Conservation (phyloP, 495 filamentous ascomycete genomes). For the Pyrenula aspistea region DNA sequence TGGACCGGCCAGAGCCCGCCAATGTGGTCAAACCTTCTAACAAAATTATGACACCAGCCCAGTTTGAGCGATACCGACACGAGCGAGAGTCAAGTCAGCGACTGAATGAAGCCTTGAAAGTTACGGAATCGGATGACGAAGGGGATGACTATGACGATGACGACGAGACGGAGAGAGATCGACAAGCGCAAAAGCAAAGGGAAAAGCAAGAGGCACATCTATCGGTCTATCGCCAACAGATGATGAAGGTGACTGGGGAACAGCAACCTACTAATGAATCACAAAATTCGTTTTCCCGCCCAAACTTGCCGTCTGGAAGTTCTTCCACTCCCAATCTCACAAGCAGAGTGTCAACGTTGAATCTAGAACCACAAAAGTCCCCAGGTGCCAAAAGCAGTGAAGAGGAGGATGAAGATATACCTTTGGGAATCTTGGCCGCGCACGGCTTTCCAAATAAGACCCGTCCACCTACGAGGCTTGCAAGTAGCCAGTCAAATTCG, state of each 20-base stretch:
- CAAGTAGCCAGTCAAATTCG: slow-evolving; percentile 47
- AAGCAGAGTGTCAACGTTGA: slow-evolving; percentile 18
- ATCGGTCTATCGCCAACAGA: slow-evolving; percentile 82
- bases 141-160: slow-evolving; percentile 59
- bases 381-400: slow-evolving; percentile 35
- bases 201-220: slow-evolving; percentile 86
- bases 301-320: slow-evolving; percentile 26
- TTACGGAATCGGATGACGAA: slow-evolving; percentile 31
- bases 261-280: slow-evolving; percentile 29
- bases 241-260: slow-evolving; percentile 93
- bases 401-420: slow-evolving; percentile 75
- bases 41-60: slow-evolving; percentile 81
- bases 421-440: slow-evolving; percentile 75
- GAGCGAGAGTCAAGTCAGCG: slow-evolving; percentile 44
- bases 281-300: slow-evolving; percentile 19
- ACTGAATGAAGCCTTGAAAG: background rate
- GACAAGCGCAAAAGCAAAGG: slow-evolving; percentile 60
- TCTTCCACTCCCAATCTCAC: slow-evolving; percentile 32
- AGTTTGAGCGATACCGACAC: slow-evolving; percentile 73
- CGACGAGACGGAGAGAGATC: slow-evolving; percentile 67
- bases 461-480: slow-evolving; percentile 62
- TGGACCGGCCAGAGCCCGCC: slow-evolving; percentile 2
- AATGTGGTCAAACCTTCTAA: slow-evolving; percentile 22
- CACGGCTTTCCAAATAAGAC: slow-evolving; percentile 86
- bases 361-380: slow-evolving; percentile 20